Evolutionary conservation across 495 filamentous ascomycete species (phyloP).

Genomic region (Aspergillus sparsus): DNA sequence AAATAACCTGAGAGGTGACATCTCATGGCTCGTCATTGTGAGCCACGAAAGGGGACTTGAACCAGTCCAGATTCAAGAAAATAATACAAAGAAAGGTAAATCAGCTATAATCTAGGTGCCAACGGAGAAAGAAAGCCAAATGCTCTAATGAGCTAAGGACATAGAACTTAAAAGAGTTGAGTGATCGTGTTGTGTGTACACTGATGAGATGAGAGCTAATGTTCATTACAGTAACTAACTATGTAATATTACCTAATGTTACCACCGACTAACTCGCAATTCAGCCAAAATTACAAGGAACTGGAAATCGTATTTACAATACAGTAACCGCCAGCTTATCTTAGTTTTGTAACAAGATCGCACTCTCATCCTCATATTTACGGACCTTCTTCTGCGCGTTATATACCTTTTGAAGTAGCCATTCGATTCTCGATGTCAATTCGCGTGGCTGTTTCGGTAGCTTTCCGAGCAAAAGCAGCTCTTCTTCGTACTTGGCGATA

Average conservation of each 20-base stretch:
- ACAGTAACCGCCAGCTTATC: too few relatives aligned
- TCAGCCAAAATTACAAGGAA: too few relatives aligned
- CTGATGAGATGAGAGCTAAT: too few relatives aligned
- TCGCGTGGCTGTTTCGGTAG: conserved; percentile 65
- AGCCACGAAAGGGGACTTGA: neutral
- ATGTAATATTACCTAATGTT: too few relatives aligned
- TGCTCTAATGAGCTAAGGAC: too few relatives aligned
- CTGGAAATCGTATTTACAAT: too few relatives aligned
- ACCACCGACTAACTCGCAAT: too few relatives aligned
- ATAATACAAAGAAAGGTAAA: neutral
- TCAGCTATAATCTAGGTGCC: neutral
- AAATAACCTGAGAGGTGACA: neutral
- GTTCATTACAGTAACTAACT: too few relatives aligned
- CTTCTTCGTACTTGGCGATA: conserved; percentile 78
- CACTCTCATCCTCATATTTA: conserved; percentile 72
- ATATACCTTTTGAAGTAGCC: conserved; percentile 70
- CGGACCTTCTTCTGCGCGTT: conserved; percentile 74
- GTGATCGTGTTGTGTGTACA: too few relatives aligned
- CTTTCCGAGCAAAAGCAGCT: conserved; percentile 65
- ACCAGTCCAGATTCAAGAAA: neutral
- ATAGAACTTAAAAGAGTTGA: too few relatives aligned
- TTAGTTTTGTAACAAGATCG: conserved; percentile 33
- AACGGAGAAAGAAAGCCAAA: too few relatives aligned
- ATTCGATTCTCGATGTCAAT: conserved; percentile 61
- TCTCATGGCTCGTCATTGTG: conserved; percentile 1